Conservation (phyloP, 2,329 filamentous ascomycete species). For the Ilyonectria sp. region DNA sequence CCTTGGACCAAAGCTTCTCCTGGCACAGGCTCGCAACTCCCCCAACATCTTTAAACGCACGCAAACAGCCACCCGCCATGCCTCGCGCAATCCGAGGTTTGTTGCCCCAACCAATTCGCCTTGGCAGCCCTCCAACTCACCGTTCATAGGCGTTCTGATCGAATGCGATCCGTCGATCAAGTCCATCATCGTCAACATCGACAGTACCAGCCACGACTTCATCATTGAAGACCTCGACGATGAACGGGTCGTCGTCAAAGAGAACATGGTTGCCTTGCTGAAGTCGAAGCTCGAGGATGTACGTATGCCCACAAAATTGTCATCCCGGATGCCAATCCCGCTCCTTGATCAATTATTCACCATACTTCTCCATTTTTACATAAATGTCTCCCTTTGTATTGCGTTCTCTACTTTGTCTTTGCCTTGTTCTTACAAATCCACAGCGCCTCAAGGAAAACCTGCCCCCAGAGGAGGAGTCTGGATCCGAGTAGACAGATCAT, state of each 20-base stretch:
- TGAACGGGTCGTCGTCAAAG: conserved; percentile 81
- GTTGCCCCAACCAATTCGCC: conserved; percentile 18
- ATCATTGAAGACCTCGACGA: conserved; percentile 88
- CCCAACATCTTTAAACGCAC: background rate
- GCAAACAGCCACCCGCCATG: conserved; percentile 56
- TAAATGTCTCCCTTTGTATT: background rate
- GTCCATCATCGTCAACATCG: conserved; percentile 85
- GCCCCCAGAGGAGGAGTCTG: conserved; percentile 66
- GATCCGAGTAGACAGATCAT: conserved; percentile 58
- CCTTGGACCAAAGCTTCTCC: conserved; percentile 7
- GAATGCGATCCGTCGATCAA: conserved; percentile 91
- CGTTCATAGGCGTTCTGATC: conserved; percentile 75
- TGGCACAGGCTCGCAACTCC: background rate
- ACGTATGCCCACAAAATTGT: conserved; percentile 41
- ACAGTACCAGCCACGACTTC: conserved; percentile 78
- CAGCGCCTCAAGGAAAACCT: conserved; percentile 68
- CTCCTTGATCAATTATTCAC: conserved; percentile 3
- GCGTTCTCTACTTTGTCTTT: conserved; percentile 6
- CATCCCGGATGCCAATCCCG: conserved; percentile 5
- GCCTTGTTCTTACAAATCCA: conserved; percentile 30
- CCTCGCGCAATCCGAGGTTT: conserved; percentile 71
- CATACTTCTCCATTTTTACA: background rate
- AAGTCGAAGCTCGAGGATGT: conserved; percentile 80
- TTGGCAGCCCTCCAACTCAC: conserved; percentile 10
- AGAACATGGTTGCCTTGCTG: conserved; percentile 77